Conservation (phyloP, 768 basidiomycete species). For the Leccinum boreale region DNA sequence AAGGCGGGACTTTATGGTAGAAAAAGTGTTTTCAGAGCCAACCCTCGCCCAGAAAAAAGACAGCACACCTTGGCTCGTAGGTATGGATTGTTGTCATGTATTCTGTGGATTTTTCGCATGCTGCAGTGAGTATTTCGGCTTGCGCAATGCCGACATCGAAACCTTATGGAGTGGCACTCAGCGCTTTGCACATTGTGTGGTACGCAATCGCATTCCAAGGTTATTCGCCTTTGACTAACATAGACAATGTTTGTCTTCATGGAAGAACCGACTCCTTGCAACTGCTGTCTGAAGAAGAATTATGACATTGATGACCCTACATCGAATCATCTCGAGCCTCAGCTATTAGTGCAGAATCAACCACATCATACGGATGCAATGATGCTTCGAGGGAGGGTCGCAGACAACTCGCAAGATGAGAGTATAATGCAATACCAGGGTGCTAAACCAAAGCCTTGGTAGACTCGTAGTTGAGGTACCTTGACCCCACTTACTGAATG, state of each 20-base stretch:
- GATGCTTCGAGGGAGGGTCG: constrained; percentile 13
- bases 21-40: too few relatives aligned
- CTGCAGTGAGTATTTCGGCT: constrained; percentile 13
- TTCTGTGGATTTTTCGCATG: constrained; percentile 19
- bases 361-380: constrained; percentile 11
- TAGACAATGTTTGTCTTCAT: not conserved
- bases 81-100: constrained; percentile 26
- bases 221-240: not conserved
- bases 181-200: constrained; percentile 16
- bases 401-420: constrained; percentile 6
- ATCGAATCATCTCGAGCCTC: not conserved
- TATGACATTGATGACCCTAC: not conserved
- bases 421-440: constrained; percentile 15
- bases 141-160: not conserved
- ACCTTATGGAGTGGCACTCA: constrained; percentile 1
- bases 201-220: not conserved
- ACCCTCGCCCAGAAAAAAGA: not conserved
- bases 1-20: too few relatives aligned
- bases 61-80: not conserved
- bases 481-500: not conserved
- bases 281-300: constrained; percentile 14
- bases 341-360: constrained; percentile 14
- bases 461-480: not conserved
- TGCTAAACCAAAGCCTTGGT: constrained; percentile 12
- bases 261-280: constrained; percentile 13